Conservation (phyloP, 208 protist genomes). For the Trypanosoma caninum region DNA sequence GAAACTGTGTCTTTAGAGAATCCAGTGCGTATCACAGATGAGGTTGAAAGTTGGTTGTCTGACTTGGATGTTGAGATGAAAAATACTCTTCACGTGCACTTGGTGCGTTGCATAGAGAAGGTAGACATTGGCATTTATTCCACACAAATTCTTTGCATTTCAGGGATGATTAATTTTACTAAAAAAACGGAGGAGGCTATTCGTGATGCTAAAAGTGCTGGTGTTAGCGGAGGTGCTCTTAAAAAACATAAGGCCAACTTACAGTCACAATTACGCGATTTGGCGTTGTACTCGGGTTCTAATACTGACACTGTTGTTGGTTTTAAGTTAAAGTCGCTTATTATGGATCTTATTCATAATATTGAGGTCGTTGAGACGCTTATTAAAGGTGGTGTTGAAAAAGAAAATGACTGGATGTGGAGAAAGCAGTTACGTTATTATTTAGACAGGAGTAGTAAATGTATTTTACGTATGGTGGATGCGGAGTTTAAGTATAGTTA, state of each 20-base stretch:
- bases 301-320: slow-evolving; percentile 87
- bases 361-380: slow-evolving; percentile 95
- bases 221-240: slow-evolving; percentile 77
- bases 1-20: slow-evolving; percentile 92
- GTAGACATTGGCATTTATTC: slow-evolving; percentile 89
- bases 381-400: slow-evolving; percentile 69
- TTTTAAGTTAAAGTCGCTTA: slow-evolving; percentile 96
- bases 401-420: slow-evolving; percentile 94
- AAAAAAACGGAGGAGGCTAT: slow-evolving; percentile 88
- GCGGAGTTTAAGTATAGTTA: slow-evolving; percentile 97
- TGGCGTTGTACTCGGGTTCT: slow-evolving; percentile 72
- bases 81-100: slow-evolving; percentile 84
- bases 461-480: slow-evolving; percentile 93
- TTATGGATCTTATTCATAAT: slow-evolving; percentile 98
- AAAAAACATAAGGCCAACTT: slow-evolving; percentile 72
- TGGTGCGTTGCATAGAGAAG: slow-evolving; percentile 80
- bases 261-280: slow-evolving; percentile 71
- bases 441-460: slow-evolving; percentile 57
- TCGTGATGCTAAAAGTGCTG: slow-evolving; percentile 43
- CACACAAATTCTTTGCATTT: slow-evolving; percentile 94
- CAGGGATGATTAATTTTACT: slow-evolving; percentile 95
- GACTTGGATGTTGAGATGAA: slow-evolving; percentile 93
- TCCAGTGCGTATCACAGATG: slow-evolving; percentile 90
- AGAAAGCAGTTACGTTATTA: slow-evolving; percentile 97
- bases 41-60: slow-evolving; percentile 95